phyloP scores from a whole-genome alignment of 2,329 filamentous ascomycete genomes.

The Sclerotinia sclerotiorum region DNA sequence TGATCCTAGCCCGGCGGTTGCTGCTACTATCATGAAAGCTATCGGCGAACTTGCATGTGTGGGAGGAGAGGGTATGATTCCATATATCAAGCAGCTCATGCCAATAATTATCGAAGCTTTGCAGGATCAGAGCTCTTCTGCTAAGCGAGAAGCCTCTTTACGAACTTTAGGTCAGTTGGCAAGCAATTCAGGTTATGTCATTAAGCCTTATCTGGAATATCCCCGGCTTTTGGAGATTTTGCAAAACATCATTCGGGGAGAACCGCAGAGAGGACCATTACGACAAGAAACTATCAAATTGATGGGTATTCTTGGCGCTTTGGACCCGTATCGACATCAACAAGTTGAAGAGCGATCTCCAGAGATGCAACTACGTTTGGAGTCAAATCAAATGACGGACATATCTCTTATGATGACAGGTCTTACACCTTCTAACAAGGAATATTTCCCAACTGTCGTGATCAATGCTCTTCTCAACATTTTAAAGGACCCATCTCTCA shows the following conservation, averaged over 20 bases:
- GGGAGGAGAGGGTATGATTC: slow-evolving; percentile 88
- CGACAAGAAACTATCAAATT: slow-evolving; percentile 94
- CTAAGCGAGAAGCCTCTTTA: slow-evolving; percentile 87
- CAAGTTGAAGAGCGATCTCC: slow-evolving; percentile 88
- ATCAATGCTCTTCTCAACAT: slow-evolving; percentile 94
- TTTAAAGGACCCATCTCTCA: slow-evolving; percentile 83
- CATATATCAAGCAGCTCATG: slow-evolving; percentile 91
- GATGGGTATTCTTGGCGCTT: slow-evolving; percentile 89
- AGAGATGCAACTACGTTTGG: slow-evolving; percentile 69
- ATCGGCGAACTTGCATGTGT: slow-evolving; percentile 93
- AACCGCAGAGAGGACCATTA: slow-evolving; percentile 77
- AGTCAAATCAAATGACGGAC: slow-evolving; percentile 73
- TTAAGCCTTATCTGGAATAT: slow-evolving; percentile 92
- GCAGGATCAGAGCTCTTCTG: slow-evolving; percentile 87
- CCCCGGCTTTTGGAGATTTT: slow-evolving; percentile 89
- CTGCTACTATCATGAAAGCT: slow-evolving; percentile 90
- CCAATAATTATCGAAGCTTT: slow-evolving; percentile 90
- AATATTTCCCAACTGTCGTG: slow-evolving; percentile 97
- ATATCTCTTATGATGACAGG: slow-evolving; percentile 98
- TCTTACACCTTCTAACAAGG: slow-evolving; percentile 91
- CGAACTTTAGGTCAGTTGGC: slow-evolving; percentile 89
- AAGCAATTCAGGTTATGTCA: slow-evolving; percentile 96
- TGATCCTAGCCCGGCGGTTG: slow-evolving; percentile 82
- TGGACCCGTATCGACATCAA: slow-evolving; percentile 96
- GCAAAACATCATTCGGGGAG: slow-evolving; percentile 90